phyloP scores from a whole-genome alignment of 2,329 filamentous ascomycete genomes.

The Cytospora paraplurivora region DNA sequence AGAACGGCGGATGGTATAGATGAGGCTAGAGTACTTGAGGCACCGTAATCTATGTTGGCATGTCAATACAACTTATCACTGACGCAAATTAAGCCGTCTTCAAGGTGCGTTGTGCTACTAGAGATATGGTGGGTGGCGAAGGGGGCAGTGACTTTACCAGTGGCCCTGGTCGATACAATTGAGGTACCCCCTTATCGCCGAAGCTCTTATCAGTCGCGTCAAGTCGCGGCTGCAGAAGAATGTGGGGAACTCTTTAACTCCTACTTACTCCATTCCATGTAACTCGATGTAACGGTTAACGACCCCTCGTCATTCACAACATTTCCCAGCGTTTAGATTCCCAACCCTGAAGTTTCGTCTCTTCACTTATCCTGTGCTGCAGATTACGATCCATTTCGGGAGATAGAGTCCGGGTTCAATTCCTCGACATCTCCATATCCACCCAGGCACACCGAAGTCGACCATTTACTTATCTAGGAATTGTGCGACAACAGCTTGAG shows the following conservation, averaged over 20 bases:
- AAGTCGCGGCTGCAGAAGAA: conserved; percentile 17
- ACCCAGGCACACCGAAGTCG: neutral
- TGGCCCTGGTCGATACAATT: neutral
- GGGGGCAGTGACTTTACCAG: neutral
- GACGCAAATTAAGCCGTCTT: neutral
- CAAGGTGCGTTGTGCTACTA: neutral
- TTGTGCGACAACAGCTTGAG: conserved; percentile 19
- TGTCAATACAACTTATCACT: neutral
- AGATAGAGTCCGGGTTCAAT: neutral
- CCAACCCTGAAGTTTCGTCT: neutral
- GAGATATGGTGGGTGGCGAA: neutral
- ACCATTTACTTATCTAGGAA: conserved; percentile 7
- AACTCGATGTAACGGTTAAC: neutral
- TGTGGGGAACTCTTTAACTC: conserved; percentile 22
- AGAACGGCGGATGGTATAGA: neutral
- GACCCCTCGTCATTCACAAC: conserved; percentile 12
- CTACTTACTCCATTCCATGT: neutral
- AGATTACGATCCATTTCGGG: neutral
- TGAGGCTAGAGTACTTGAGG: neutral
- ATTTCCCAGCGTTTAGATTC: neutral
- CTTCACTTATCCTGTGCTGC: neutral
- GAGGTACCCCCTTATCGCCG: neutral
- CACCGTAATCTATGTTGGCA: neutral
- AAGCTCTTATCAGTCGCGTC: conserved; percentile 15
- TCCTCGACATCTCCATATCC: neutral